Evolutionary conservation across 805 yeast genomes (phyloP), one percentile per base, ranked within the genome.

Genomic region (Monosporozyma servazzii): DNA sequence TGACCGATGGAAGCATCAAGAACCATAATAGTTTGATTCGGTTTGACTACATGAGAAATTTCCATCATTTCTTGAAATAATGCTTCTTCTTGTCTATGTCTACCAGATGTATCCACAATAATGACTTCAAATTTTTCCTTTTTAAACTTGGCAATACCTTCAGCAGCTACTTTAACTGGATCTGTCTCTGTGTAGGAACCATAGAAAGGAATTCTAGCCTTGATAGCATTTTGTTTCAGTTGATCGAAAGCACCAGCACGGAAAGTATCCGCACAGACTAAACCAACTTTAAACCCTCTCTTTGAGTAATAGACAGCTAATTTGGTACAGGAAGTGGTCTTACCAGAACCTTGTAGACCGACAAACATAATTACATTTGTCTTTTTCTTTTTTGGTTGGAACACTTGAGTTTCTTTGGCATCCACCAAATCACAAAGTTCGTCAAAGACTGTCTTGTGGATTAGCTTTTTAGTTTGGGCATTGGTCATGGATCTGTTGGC

Each of bases 201-300:
- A 68, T 82, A 91, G 70, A 81, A 91, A 45, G 99, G 98, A 51
- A 91, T 88, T 59, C 85, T 81, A 1, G 99, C 95, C 72, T 88
- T 88, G 50, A 91, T 88, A 23, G 99, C 98, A 69, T 91, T 91
- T 71, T 91, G 99, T 68, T 93, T 91, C 70, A 91, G 78, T 75
- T 91, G 99, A 71, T 91, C 99, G 74, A 91, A 91, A 2, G 99
- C 99, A 77, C 99, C 99, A 37, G 99, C 99, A 77, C 99, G 83
- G 76, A 91, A 93, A 30, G 99, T 93, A 74, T 93, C 99, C 1
- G 99, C 99, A 79, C 99, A 93, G 25, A 93, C 98, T 65, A 93
- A 75, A 49, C 98, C 98, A 46, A 88, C 96, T 66, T 89, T 90
- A 71, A 83, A 88, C 2, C 97, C 97, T 63, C 97, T 76, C 64